These are phyloP conservation scores for Bimuria novae-zelandiae DNA, from an alignment of 2,329 filamentous ascomycete genomes.

Conservation along the genomic window DNA sequence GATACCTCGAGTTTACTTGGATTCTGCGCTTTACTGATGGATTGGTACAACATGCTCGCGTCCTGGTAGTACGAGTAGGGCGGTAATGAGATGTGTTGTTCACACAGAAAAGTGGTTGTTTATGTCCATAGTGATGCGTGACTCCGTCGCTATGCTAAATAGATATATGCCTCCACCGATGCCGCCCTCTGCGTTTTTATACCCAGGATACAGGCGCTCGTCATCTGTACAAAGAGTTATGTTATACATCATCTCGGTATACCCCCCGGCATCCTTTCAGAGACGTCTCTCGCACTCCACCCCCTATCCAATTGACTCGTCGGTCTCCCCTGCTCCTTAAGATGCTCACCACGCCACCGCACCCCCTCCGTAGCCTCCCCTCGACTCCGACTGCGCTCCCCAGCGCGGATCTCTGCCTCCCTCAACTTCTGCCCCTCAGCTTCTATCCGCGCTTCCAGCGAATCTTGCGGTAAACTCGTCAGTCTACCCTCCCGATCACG, in stretches of 20 bases:
- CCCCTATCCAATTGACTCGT: conserved; percentile 21
- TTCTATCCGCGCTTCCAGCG: conserved; percentile 40
- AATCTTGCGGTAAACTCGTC: conserved; percentile 9
- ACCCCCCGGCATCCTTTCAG: conserved; percentile 37
- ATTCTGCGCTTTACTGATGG: background rate
- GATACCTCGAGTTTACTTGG: background rate
- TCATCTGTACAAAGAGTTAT: background rate
- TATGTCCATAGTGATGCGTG: background rate
- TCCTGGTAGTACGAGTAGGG: no score
- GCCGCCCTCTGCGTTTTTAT: no score
- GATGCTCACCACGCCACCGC: conserved; percentile 33
- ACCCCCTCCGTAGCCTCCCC: conserved; percentile 25
- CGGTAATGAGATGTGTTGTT: background rate
- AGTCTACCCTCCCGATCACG: conserved; percentile 4
- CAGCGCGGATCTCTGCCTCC: conserved; percentile 43
- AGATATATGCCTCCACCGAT: background rate
- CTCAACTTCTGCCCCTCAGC: conserved; percentile 44
- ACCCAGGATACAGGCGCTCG: background rate
- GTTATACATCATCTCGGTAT: conserved; percentile 23
- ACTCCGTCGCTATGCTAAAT: conserved; percentile 6
- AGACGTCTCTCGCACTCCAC: conserved; percentile 23
- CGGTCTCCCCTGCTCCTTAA: conserved; percentile 14
- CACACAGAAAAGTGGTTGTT: background rate
- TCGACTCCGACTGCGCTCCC: conserved; percentile 26
- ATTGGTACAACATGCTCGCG: no score